Base-by-base conservation (phyloP, 768 basidiomycete genomes). In the Galerina sulciceps region DNA sequence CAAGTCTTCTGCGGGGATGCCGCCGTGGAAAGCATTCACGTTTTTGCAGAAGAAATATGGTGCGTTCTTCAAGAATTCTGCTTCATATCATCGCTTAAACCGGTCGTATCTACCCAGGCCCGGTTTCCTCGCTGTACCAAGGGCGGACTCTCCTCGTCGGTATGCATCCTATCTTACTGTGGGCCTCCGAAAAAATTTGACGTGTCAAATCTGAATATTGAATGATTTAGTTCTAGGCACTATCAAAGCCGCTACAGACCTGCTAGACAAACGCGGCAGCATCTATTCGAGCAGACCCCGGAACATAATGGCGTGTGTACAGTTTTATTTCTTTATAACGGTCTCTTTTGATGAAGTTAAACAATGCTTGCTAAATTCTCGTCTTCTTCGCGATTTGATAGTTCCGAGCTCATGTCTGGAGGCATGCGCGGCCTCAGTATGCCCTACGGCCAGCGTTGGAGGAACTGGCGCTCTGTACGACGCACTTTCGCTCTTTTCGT, bases 211-310 rank as follows among this genome's bases (percentile, higher is more conserved):
- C 6, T 8, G 26, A 1, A 45, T 41, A n/a, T 13, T 31, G 26
- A 31, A 31, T 10, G 17, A 10, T 17, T 23, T 13, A 62, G 61
- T 62, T 17, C 45, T 65, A 5, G 73, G 71, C n/a, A 71, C 67
- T 6, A 55, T 67, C 5, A 63, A 71, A 52, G 67, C 67, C 13
- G 73, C 72, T 1, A 70, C 65, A 1, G 73, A 76, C 38, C 62
- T 76, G 6, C 45, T 76, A 10, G 73, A 74, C 15, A 76, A 71
- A 58, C 62, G 67, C 47, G 69, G 71, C 10, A 63, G 67, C n/a
- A 70, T 74, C 20, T 75, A 73, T 57, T 75, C 74, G 0, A 71
- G 72, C 44, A 66, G 75, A 9, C 75, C 75, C 0, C 61, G 73
- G 3, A 70, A 61, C 36, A 73, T 74, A 38, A 65, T 74, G 59